Evolutionary conservation across 2,329 filamentous ascomycete genomes (phyloP), one percentile per base, ranked within the genome.

Genomic region (Hypoxylon sp.): DNA sequence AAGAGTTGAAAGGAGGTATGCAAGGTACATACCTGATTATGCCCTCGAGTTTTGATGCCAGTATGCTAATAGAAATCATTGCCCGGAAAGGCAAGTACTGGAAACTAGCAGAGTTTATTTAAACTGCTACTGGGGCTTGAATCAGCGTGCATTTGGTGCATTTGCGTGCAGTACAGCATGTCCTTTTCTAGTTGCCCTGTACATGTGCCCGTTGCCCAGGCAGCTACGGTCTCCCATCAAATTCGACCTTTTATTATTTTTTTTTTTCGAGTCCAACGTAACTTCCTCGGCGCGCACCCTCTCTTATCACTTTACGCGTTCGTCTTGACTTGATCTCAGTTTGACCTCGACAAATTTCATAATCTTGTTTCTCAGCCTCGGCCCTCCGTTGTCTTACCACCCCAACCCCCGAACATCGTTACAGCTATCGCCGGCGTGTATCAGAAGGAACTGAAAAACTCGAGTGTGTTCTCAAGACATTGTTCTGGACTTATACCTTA

Each of bases 251-350:
- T 26, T 24, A 15, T 45, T 35, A 35, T 15, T 41, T 26, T 29
- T 26, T 24, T 20, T 45, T 35, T 43, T 15, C 33, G 8, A 13
- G 47, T 37, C 47, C 31, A 53, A 27, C 35, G 47, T 33, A 13
- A 40, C 54, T 61, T 55, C 47, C 49, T 61, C 42, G 6, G 31
- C 20, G 18, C 10, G 9, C 37, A 40, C 8, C 17, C n/a, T 11
- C 5, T 24, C 15, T 23, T 21, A 42, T 24, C 1, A 26, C 15
- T 24, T 42, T 24, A 26, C 10, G n/a, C n/a, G 21, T 21, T 20
- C 4, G n/a, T 5, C 21, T 8, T 5, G 18, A 42, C 38, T 3
- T 24, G n/a, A 8, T 8, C n/a, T 35, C n/a, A 4, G 9, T 2
- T 7, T 5, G 5, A 8, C 10, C 3, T 17, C n/a, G 31, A 35